These are phyloP conservation scores for Boeremia exigua DNA, from an alignment of 2,329 filamentous ascomycete genomes.

Conservation along the genomic window DNA sequence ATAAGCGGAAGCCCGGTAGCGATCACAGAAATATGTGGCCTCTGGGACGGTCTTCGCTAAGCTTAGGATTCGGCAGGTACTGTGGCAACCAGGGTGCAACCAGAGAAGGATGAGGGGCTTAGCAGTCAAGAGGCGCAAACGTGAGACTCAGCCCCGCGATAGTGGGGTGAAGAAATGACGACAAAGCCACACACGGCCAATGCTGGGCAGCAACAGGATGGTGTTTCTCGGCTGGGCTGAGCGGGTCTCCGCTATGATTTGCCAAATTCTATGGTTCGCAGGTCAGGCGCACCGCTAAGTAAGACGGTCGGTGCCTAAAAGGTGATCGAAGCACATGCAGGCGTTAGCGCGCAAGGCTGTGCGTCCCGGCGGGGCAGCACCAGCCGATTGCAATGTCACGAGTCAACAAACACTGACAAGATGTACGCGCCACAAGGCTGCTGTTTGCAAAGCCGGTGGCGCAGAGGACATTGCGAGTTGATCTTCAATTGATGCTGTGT, in stretches of 20 bases:
- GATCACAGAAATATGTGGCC: neutral
- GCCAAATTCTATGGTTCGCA: conserved; percentile 1
- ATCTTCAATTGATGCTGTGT: neutral
- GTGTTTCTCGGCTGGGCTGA: conserved; percentile 2
- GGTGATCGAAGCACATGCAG: neutral
- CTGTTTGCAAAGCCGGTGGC: neutral
- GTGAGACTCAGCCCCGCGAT: conserved; percentile 12
- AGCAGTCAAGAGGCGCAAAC: neutral
- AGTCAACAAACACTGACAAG: neutral
- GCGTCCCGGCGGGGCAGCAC: neutral
- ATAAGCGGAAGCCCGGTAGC: neutral
- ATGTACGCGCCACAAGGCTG: neutral
- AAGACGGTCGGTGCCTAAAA: conserved; percentile 1
- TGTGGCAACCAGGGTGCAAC: conserved; percentile 4
- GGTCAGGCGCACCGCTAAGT: conserved; percentile 13
- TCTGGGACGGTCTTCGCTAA: conserved; percentile 1
- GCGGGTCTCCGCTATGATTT: neutral
- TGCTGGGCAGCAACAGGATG: neutral
- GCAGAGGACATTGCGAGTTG: neutral
- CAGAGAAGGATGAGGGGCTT: conserved; percentile 5
- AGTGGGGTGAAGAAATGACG: conserved; percentile 15
- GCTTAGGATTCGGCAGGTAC: neutral
- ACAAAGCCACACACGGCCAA: conserved; percentile 1
- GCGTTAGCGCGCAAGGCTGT: conserved; percentile 12
- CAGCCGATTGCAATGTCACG: neutral